A percentile compares a stretch with the other conserved stretches of the same genome.
Evolutionary conservation across 2,329 filamentous ascomycete genomes (phyloP).

Genomic region (Salinomyces thailandicus): DNA sequence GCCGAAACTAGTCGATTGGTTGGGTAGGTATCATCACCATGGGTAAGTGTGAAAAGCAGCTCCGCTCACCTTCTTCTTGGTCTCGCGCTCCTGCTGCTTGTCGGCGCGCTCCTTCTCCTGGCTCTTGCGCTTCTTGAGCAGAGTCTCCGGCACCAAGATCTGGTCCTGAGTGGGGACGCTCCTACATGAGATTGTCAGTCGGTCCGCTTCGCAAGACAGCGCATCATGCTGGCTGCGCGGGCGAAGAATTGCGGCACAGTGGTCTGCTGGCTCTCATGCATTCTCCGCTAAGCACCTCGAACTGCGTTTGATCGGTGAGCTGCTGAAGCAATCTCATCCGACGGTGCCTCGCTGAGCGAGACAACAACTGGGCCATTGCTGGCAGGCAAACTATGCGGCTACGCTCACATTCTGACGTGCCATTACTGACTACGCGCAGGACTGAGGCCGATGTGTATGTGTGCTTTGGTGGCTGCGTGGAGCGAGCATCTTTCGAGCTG

Average conservation of each 20-base stretch:
- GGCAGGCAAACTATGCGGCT: slow-evolving; percentile 10
- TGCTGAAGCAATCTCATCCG: slow-evolving; percentile 17
- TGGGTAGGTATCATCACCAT: slow-evolving; percentile 82
- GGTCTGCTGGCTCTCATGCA: slow-evolving; percentile 56
- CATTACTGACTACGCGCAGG: slow-evolving; percentile 27
- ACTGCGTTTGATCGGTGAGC: slow-evolving; percentile 71
- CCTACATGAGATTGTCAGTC: slow-evolving; percentile 55
- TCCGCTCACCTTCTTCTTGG: slow-evolving; percentile 73
- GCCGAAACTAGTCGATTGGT: slow-evolving; percentile 78
- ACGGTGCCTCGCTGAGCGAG: slow-evolving; percentile 23
- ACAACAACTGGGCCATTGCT: slow-evolving; percentile 16
- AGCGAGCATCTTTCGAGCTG: slow-evolving; percentile 46
- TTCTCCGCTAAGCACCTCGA: slow-evolving; percentile 26
- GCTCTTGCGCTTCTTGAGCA: slow-evolving; percentile 99
- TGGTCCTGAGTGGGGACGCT: slow-evolving; percentile 89
- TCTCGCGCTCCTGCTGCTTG: slow-evolving; percentile 44
- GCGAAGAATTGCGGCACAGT: slow-evolving; percentile 89
- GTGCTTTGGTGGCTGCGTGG: slow-evolving; percentile 12
- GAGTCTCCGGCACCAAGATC: slow-evolving; percentile 95
- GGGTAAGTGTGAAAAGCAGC: slow-evolving; percentile 13
- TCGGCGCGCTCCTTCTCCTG: slow-evolving; percentile 98
- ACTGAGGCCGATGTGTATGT: slow-evolving; percentile 22
- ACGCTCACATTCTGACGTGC: slow-evolving; percentile 27
- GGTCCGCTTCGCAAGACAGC: slow-evolving; percentile 54
- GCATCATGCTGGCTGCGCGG: slow-evolving; percentile 49